Percentiles rank a stretch among this genome's conserved stretches.
Conservation (phyloP, 805 yeast genomes). For the Metschnikowia sp. region DNA sequence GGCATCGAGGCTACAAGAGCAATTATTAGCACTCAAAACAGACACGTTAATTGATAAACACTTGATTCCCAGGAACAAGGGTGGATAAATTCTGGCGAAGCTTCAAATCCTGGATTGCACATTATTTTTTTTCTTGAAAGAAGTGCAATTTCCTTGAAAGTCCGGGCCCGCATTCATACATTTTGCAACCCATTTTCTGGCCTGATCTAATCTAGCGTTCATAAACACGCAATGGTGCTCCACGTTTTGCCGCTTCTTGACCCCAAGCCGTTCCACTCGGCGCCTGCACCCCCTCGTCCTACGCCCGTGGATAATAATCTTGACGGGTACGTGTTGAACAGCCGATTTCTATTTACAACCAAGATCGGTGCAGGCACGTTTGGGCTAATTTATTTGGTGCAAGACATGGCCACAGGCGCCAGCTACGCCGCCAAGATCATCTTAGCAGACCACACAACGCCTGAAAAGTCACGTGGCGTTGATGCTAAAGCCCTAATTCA, state of each 20-base stretch:
- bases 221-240: constrained; percentile 30
- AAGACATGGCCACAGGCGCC: constrained; percentile 42
- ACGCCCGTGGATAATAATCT: constrained; percentile 60
- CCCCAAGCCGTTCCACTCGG: constrained; percentile 22
- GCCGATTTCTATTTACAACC: constrained; percentile 47
- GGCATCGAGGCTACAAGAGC: constrained; percentile 1
- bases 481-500: constrained; percentile 53
- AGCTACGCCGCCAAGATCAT: constrained; percentile 71
- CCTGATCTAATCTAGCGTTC: not conserved
- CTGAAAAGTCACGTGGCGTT: constrained; percentile 71
- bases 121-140: too few relatives aligned
- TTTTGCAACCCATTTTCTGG: constrained; percentile 4
- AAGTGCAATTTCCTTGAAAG: not conserved
- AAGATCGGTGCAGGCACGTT: constrained; percentile 48
- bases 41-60: not conserved
- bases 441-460: constrained; percentile 41
- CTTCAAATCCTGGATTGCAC: not conserved
- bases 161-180: not conserved
- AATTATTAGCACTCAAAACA: constrained; percentile 1
- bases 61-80: not conserved
- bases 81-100: not conserved
- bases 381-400: constrained; percentile 44
- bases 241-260: constrained; percentile 68
- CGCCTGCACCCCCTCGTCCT: constrained; percentile 19
- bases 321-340: constrained; percentile 63